Evolutionary conservation across 2,329 filamentous ascomycete species (phyloP), one percentile per base, ranked within the genome.

Genomic region (Pezicula neosporulosa): DNA sequence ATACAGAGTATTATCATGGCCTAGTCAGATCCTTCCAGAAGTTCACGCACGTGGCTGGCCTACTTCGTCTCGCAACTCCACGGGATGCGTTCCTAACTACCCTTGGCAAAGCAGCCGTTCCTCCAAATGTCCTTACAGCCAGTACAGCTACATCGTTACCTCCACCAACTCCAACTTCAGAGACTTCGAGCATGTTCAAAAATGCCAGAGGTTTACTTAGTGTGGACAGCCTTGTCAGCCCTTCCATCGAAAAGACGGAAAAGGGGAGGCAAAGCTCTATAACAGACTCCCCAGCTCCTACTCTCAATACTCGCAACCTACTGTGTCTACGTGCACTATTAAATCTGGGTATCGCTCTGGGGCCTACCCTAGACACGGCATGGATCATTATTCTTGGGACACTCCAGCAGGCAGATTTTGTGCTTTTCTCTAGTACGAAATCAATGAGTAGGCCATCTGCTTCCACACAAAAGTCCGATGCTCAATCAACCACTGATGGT

Each of bases 51-150:
- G 93, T 97, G 3, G 90, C 94, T 37, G 95, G 94, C 5, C 76
- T 99, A 44, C 72, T 99, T 8, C 85, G 92, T 56, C 80, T 97
- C 9, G 76, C 80, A 12, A 97, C 93, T 0, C 92, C 94, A 0
- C 80, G 94, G 57, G 94, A 99, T 75, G 94, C 94, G 0, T 95
- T 99, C 63, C 76, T 99, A 33, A 97, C 94, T 0, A 97, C 93
- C 0, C 74, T 99, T 3, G 91, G 90, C 0, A 99, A 99, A 70
- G 87, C 92, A 41, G 91, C 94, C 7, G 89, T 97, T 2, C 94
- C 94, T 3, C 83, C 90, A 0, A 93, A 95, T 60, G 77, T 86
- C 1, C 74, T 87, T 39, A 83, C 80, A 15, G 81, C 81, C 2
- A 85, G 79, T 50, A 68, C 82, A 18, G 74, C 78, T 0, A 65